Conservation (phyloP, 169 alveolate genomes). For the Cryptosporidium ubiquitum region DNA sequence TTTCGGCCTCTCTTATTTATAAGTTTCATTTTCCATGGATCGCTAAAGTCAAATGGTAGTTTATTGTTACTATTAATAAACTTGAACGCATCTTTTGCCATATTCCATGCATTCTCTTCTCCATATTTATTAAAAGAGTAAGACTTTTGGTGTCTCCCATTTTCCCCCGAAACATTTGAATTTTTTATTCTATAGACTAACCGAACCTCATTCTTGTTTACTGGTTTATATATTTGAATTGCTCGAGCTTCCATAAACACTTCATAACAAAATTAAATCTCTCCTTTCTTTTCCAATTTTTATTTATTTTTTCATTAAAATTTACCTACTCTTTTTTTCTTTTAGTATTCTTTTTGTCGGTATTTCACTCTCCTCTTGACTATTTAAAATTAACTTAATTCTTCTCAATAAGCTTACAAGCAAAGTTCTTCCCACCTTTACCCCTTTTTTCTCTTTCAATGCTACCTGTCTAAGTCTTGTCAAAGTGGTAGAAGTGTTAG, state of each 20-base stretch:
- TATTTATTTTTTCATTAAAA: background rate
- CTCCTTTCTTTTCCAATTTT: background rate
- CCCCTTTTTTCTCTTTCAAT: background rate
- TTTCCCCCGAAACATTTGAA: constrained; percentile 50
- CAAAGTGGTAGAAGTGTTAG: constrained; percentile 59
- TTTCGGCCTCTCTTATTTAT: constrained; percentile 45
- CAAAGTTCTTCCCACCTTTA: background rate
- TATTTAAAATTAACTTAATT: background rate
- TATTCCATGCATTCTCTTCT: constrained; percentile 66
- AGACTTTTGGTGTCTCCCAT: constrained; percentile 74
- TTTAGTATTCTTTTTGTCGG: no score
- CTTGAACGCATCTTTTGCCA: constrained; percentile 68
- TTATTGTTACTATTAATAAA: constrained; percentile 32
- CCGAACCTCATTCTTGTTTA: constrained; percentile 71
- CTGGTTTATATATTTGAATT: constrained; percentile 70
- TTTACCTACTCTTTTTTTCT: background rate
- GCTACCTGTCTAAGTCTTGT: constrained; percentile 59
- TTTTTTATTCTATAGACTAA: constrained; percentile 63
- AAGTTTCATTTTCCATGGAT: constrained; percentile 59
- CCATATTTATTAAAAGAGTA: constrained; percentile 71
- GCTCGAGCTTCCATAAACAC: constrained; percentile 75
- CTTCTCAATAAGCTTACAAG: background rate
- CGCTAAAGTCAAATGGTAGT: constrained; percentile 67
- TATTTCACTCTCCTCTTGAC: no score
- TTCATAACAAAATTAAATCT: constrained; percentile 15